Conservation (phyloP, 345 rosid genomes). For the Gossypium anomalum region DNA sequence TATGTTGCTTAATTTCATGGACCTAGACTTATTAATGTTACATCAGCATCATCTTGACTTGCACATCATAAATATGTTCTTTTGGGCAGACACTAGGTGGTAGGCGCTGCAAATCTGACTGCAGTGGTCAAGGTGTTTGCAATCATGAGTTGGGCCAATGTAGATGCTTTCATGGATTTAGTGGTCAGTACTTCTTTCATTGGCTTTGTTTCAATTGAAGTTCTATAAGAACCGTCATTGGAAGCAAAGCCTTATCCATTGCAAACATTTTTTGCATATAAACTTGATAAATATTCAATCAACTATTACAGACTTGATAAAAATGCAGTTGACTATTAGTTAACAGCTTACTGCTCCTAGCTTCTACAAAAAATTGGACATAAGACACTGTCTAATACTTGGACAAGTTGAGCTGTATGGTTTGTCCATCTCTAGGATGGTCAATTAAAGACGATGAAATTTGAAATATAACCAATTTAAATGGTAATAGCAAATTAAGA, state of each 20-base stretch:
- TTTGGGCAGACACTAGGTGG: slow-evolving; percentile 67
- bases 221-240: background rate
- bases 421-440: slow-evolving; percentile 1
- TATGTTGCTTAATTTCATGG: background rate
- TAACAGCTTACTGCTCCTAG: background rate
- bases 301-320: background rate
- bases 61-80: slow-evolving; percentile 3
- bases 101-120: slow-evolving; percentile 53
- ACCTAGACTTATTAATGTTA: background rate
- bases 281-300: background rate
- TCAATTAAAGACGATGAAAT: background rate
- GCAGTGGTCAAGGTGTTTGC: slow-evolving; percentile 88
- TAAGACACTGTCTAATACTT: background rate
- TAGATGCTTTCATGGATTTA: slow-evolving; percentile 83
- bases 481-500: background rate
- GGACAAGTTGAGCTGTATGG: background rate
- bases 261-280: background rate
- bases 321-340: background rate
- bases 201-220: background rate
- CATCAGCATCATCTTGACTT: background rate
- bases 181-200: slow-evolving; percentile 39
- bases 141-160: slow-evolving; percentile 76
- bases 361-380: background rate
- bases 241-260: background rate
- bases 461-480: slow-evolving; percentile 1